These are phyloP conservation scores for Solanum peruvianum DNA, from an alignment of 257 asterid species.

Conservation along the genomic window DNA sequence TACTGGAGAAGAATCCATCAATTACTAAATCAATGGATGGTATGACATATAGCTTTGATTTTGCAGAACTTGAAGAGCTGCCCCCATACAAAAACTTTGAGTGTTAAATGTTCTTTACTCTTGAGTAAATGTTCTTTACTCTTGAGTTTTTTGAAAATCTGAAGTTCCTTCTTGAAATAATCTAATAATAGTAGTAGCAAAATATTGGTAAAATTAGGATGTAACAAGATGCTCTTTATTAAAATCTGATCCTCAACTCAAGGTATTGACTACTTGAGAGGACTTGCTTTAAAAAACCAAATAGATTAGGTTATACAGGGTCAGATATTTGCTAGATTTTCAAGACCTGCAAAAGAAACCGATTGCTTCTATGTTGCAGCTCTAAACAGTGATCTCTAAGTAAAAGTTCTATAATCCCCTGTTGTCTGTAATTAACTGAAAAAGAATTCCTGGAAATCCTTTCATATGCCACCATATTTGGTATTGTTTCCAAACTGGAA, in stretches of 20 bases:
- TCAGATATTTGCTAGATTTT: not conserved
- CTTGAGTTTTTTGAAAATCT: not conserved
- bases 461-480: not conserved
- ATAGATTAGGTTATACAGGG: not conserved
- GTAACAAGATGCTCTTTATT: not conserved
- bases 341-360: not conserved
- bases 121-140: not conserved
- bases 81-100: not conserved
- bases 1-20: constrained; percentile 63
- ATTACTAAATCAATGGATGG: constrained; percentile 49
- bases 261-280: not conserved
- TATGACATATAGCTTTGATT: constrained; percentile 8
- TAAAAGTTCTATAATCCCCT: not conserved
- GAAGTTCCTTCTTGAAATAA: not conserved
- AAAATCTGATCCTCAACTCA: not conserved
- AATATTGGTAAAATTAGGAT: not conserved
- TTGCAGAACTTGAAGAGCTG: not conserved
- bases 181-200: not conserved
- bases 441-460: not conserved
- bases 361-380: not conserved
- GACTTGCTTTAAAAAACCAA: not conserved
- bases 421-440: not conserved
- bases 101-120: not conserved
- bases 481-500: not conserved
- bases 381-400: not conserved